Conservation (phyloP, 352 stramenopile species). For the Globisporangium rhizosaccharum region DNA sequence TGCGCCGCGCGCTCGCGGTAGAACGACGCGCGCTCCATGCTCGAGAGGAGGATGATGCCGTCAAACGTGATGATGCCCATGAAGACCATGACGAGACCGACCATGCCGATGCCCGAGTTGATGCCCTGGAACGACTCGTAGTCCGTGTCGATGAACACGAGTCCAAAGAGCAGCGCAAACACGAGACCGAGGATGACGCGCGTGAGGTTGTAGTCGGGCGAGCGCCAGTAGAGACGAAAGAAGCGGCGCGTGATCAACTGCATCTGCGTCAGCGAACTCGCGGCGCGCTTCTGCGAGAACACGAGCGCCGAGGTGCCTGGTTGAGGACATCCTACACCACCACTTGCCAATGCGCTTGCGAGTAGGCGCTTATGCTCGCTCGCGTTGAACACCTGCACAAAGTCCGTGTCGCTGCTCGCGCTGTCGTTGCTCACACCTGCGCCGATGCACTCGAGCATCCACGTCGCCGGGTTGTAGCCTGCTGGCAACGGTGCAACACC, state of each 20-base stretch:
- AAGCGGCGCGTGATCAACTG: constrained; percentile 18
- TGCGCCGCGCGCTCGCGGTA: constrained; percentile 58
- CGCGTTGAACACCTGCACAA: constrained; percentile 28
- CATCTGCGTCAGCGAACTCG: constrained; percentile 6
- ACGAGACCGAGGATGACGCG: constrained; percentile 28
- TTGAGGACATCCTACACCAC: no score
- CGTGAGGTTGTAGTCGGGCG: constrained; percentile 65
- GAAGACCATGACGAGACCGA: constrained; percentile 69
- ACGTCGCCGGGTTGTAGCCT: constrained; percentile 18
- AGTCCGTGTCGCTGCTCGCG: constrained; percentile 22
- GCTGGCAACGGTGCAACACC: no score
- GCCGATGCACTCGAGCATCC: constrained; percentile 21
- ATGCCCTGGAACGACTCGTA: constrained; percentile 27
- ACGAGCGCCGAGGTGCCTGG: no score
- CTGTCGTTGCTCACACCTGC: constrained; percentile 2
- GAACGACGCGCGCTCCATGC: constrained; percentile 48
- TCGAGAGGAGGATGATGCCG: constrained; percentile 55
- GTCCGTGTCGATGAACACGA: constrained; percentile 22
- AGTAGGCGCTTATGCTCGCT: constrained; percentile 9
- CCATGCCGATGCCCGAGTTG: constrained; percentile 42
- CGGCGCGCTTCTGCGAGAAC: no score
- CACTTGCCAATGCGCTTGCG: no score
- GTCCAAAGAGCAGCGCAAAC: constrained; percentile 12
- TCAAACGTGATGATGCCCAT: constrained; percentile 62
- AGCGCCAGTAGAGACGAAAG: constrained; percentile 25